Base-by-base conservation (phyloP, 345 rosid species). In the Brassica cretica region DNA sequence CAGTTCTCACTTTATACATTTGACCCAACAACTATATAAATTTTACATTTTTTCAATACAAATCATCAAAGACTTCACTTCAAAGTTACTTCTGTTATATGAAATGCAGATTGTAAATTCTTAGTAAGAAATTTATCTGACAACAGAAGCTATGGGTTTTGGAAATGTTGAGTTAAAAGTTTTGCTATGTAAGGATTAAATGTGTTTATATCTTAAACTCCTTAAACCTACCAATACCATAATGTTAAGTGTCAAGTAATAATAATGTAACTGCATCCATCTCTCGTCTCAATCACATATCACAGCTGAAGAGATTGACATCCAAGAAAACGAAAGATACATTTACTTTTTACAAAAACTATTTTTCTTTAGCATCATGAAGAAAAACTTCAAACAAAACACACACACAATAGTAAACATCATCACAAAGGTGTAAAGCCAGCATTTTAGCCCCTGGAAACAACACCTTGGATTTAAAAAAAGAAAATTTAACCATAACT, bases 401-500 rank as follows among this genome's bases (percentile, higher is more conserved):
- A 51, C 8, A 53, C 16, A 64, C 62, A 59, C n/a, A 59, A 56
- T 10, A 64, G 21, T n/a, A 41, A 64, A 64, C 72, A 66, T 75
- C 49, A 75, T 59, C 60, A 59, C 73, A 21, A 75, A 41, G 11
- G 78, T 75, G 73, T 75, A 75, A 75, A 58, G 29, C 67, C 73
- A 68, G 67, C 29, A 6, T 10, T 35, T 16, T 41, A 25, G n/a
- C 6, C 49, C 66, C 68, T 41, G 73, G 73, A 75, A 75, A 68
- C 79, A 75, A 75, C 79, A 68, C 68, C 21, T 44, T 59, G 61
- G 73, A 58, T 41, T 59, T 56, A 25, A 29, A 1, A 29, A 19
- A 19, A 4, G 8, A 15, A 41, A n/a, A 21, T 55, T 55, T 5
- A 16, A 18, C 11, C 60, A 59, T 58, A 21, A 58, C 29, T 18